Evolutionary conservation across 345 rosid species (phyloP).

Genomic region (Gossypium longicalyx): DNA sequence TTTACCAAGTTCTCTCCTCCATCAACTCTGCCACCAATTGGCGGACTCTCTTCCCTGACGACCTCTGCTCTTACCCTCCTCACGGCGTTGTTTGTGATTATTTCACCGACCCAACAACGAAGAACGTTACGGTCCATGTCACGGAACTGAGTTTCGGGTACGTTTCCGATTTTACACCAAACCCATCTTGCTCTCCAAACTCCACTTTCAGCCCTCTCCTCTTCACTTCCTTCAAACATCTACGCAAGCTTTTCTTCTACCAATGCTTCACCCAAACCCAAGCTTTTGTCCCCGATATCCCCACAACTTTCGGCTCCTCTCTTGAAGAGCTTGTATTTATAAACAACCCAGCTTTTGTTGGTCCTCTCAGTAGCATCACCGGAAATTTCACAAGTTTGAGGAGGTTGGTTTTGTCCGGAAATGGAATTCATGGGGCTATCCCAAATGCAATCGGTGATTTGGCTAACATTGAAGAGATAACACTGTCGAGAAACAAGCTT

Average conservation of each 20-base stretch:
- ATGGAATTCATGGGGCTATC: constrained; percentile 47
- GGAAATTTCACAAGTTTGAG: constrained; percentile 43
- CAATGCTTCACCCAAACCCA: constrained; percentile 44
- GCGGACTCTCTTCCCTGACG: constrained; percentile 54
- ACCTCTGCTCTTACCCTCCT: constrained; percentile 60
- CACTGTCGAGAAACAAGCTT: constrained; percentile 52
- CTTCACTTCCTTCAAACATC: constrained; percentile 44
- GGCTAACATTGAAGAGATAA: constrained; percentile 42
- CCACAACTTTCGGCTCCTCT: constrained; percentile 31
- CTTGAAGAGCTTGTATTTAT: constrained; percentile 61
- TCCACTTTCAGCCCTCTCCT: constrained; percentile 50
- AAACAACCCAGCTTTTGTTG: constrained; percentile 49
- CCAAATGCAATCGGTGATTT: constrained; percentile 38
- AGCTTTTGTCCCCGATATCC: constrained; percentile 33
- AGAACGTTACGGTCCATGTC: constrained; percentile 34
- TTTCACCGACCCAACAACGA: constrained; percentile 23
- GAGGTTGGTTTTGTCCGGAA: constrained; percentile 53
- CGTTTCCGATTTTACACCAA: constrained; percentile 55
- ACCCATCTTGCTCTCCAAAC: constrained; percentile 54
- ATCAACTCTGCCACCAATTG: constrained; percentile 51
- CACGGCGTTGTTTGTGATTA: constrained; percentile 62
- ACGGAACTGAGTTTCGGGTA: constrained; percentile 57
- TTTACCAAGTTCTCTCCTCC: constrained; percentile 45
- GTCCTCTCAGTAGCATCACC: constrained; percentile 32
- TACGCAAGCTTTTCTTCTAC: constrained; percentile 65